A percentile compares a stretch with the other conserved stretches of the same genome.
Conservation (phyloP, 805 yeast species). For the Brettanomyces bruxellensis region DNA sequence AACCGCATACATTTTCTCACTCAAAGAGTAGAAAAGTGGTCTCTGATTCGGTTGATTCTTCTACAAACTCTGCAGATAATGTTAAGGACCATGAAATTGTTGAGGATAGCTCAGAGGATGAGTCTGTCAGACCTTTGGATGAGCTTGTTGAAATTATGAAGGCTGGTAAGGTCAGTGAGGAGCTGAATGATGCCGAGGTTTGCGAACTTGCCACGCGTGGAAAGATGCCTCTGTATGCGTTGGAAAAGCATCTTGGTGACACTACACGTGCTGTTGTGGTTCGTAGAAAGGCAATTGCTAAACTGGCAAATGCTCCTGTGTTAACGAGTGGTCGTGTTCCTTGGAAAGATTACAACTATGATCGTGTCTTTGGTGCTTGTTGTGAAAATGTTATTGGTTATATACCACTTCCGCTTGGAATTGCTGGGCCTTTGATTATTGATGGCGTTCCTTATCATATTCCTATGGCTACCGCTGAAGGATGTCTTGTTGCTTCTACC, state of each 20-base stretch:
- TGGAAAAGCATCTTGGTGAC: constrained; percentile 85
- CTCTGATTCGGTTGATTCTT: not conserved
- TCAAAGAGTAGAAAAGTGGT: not conserved
- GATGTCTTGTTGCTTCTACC: constrained; percentile 95
- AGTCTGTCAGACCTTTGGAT: constrained; percentile 40
- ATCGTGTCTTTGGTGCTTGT: constrained; percentile 96
- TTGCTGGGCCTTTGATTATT: constrained; percentile 92
- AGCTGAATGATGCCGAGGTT: constrained; percentile 66
- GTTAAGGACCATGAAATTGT: constrained; percentile 28
- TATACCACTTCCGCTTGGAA: constrained; percentile 94
- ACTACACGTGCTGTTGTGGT: constrained; percentile 88
- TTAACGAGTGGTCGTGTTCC: constrained; percentile 69
- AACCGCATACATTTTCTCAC: not conserved
- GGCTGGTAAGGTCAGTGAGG: constrained; percentile 54
- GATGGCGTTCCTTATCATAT: constrained; percentile 84
- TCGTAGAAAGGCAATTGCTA: constrained; percentile 88
- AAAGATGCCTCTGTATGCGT: constrained; percentile 83
- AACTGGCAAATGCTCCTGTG: constrained; percentile 72
- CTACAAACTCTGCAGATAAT: constrained; percentile 12
- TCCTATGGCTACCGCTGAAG: constrained; percentile 99
- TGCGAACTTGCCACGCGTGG: constrained; percentile 61
- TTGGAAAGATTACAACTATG: constrained; percentile 76
- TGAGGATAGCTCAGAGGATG: constrained; percentile 17
- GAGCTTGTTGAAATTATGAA: constrained; percentile 56
- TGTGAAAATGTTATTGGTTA: constrained; percentile 98